A percentile compares a stretch with the other conserved stretches of the same genome.
These are phyloP conservation scores for Cordia subcordata DNA, from an alignment of 257 asterid genomes.

Conservation along the genomic window DNA sequence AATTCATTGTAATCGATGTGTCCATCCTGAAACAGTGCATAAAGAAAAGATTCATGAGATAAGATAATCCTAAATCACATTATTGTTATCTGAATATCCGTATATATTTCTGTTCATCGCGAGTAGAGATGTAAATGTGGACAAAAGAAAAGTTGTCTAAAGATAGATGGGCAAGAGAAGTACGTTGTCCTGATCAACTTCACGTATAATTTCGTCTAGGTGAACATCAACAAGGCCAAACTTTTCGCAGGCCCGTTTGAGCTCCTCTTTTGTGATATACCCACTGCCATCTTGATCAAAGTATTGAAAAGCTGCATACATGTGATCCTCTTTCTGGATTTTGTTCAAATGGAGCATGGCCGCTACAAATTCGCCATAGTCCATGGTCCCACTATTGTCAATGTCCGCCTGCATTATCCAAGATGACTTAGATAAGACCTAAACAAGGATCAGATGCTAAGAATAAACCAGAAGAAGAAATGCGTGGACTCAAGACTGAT, in stretches of 20 bases:
- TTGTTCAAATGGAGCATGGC: slow-evolving; percentile 47
- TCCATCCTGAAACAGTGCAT: slow-evolving; percentile 54
- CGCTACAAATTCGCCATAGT: slow-evolving; percentile 44
- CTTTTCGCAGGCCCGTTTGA: slow-evolving; percentile 38
- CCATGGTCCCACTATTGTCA: slow-evolving; percentile 50
- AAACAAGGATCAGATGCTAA: background rate
- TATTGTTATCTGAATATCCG: too few species aligned
- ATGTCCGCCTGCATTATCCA: slow-evolving; percentile 34
- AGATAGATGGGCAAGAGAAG: background rate
- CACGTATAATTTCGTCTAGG: slow-evolving; percentile 38
- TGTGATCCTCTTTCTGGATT: slow-evolving; percentile 42
- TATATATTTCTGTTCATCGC: background rate
- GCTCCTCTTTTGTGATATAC: slow-evolving; percentile 42
- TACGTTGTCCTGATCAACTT: slow-evolving; percentile 42
- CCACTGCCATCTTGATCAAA: slow-evolving; percentile 51
- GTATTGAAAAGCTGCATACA: slow-evolving; percentile 43
- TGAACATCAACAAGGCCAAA: slow-evolving; percentile 34
- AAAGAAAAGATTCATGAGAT: background rate
- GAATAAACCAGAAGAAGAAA: background rate
- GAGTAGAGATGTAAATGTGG: background rate
- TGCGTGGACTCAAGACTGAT: too few species aligned
- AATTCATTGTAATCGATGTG: slow-evolving; percentile 75
- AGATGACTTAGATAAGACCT: background rate
- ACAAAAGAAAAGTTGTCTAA: background rate
- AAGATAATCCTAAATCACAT: background rate